A percentile compares a stretch with the other conserved stretches of the same genome.
Evolutionary conservation across 805 yeast genomes (phyloP).

Genomic region (Ogataea wickerhamii): DNA sequence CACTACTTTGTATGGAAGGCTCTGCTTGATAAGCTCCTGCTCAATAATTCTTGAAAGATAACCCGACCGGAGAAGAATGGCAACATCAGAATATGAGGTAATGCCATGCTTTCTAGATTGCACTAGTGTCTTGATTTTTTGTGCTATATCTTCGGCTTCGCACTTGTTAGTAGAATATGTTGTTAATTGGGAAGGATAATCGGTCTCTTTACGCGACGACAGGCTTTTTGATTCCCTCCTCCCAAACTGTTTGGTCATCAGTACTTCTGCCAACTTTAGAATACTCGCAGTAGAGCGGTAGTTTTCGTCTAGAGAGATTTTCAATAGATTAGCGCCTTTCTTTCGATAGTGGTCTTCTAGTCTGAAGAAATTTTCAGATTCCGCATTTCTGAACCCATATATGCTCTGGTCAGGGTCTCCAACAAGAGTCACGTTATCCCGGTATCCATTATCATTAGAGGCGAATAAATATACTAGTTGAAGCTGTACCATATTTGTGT

Average conservation of each 20-base stretch:
- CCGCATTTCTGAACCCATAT: constrained; percentile 83
- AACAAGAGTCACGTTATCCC: constrained; percentile 72
- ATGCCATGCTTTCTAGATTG: constrained; percentile 40
- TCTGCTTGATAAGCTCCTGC: constrained; percentile 48
- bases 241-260: constrained; percentile 57
- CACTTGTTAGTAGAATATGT: constrained; percentile 37
- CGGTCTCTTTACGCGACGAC: constrained; percentile 40
- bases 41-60: constrained; percentile 63
- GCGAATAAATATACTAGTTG: constrained; percentile 58
- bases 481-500: constrained; percentile 76
- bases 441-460: constrained; percentile 34
- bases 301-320: constrained; percentile 55
- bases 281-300: constrained; percentile 78
- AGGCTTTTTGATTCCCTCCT: constrained; percentile 43
- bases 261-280: constrained; percentile 55
- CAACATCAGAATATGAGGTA: constrained; percentile 51
- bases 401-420: constrained; percentile 98
- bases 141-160: constrained; percentile 60
- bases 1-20: constrained; percentile 63
- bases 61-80: constrained; percentile 67
- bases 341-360: constrained; percentile 42
- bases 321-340: constrained; percentile 16
- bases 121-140: constrained; percentile 44
- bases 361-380: constrained; percentile 56
- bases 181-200: constrained; percentile 46